Base-by-base conservation (phyloP, 176 grass and related monocot species). In the Areca catechu region DNA sequence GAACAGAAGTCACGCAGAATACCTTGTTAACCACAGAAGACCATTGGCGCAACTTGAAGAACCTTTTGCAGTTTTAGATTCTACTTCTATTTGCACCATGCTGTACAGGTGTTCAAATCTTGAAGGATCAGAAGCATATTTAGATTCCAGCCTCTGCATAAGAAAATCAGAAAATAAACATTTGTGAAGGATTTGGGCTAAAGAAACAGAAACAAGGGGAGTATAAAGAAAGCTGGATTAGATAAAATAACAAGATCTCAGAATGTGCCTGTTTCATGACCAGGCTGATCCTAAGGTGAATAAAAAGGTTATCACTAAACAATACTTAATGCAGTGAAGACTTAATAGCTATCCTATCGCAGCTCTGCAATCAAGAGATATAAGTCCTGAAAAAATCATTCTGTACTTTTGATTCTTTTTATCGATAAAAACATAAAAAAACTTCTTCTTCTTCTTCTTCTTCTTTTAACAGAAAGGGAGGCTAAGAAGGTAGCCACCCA, bases 21-120 rank as follows among this genome's bases (percentile, higher is more conserved):
- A 98, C 87, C 93, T 98, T 37, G 93, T 98, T 50, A 98, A 76
- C 93, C 93, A 92, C 63, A 98, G 79, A 92, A 98, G 83, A 49
- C 87, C 93, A 77, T 98, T 98, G 65, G 87, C 89, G 55, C 93
- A 97, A 60, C 93, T 97, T 12, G 93, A 97, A 21, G 84, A 80
- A 54, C 80, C 81, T 72, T 91, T 91, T 57, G 87, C 83, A 14
- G 81, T 92, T 61, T 97, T 97, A 34, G 78, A 78, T 77, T 97
- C 71, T 67, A 92, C 62, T 78, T 97, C 93, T 76, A 85, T 83
- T 73, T 92, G 71, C 74, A 80, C 83, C 87, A 97, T 88, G 70
- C 58, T 88, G 65, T 98, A 89, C 49, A 98, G 72, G 24, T 85
- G 59, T 49, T 92, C 73, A 73, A 80, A 98, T 71, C 83, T 98